Base-by-base conservation (phyloP, 78 protist genomes). In the Polysphondylium violaceum region DNA sequence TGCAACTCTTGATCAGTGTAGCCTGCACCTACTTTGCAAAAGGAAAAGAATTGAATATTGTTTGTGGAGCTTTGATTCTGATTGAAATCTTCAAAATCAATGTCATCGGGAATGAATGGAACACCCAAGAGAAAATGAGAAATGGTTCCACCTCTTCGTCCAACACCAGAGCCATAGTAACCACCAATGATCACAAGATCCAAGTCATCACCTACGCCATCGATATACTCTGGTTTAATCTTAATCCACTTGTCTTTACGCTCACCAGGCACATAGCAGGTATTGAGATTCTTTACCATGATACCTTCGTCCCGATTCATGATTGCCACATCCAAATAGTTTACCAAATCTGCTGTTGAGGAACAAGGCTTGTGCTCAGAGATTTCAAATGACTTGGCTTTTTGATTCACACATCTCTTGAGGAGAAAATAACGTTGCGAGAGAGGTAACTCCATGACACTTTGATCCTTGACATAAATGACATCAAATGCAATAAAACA, bases 181-280 rank as follows among this genome's bases (percentile, higher is more conserved):
- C 97, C 98, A 31, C 98, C 98, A 35, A 97, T 71, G 1, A 95
- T 64, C 64, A 97, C 91, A 1, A 96, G 58, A 64, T 97, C 98
- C 16, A 97, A 63, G 31, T 96, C 95, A 56, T 94, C 94, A 1
- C 93, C 93, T 1, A 90, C 67, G 2, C 94, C 93, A 53, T 93
- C 94, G 23, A 93, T 35, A 63, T 96, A 96, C 25, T 97, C 98
- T 14, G 98, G 97, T 68, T 97, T 97, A 35, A 96, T 31, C 67
- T 97, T 97, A 35, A 78, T 16, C 98, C 98, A 97, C 29, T 79
- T 77, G 36, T 38, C 78, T 16, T 55, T 65, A 21, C 98, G 63
- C 44, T 87, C 96, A 27, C 58, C 96, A 1, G 94, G 95, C 7
- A 23, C 51, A 75, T 97, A 97, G 3, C 41, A 7, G 3, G 94